Percentiles rank a stretch among this genome's conserved stretches.
phyloP scores from a whole-genome alignment of 768 basidiomycete genomes.

The Trametes sanguinea region DNA sequence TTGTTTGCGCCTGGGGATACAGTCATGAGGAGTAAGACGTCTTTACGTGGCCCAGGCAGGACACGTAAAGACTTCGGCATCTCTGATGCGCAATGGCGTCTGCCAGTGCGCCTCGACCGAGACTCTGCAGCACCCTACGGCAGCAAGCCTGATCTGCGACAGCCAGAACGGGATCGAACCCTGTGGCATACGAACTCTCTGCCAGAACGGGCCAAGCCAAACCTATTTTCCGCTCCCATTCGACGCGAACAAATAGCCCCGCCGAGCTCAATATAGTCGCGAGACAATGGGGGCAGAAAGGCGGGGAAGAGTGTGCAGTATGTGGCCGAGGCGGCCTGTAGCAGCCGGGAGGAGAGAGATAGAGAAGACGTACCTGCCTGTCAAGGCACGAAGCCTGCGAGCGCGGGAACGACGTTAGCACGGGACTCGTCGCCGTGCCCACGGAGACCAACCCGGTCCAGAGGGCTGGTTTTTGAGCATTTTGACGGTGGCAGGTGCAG shows the following conservation, averaged over 20 bases:
- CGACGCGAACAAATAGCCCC: neutral
- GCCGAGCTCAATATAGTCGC: neutral
- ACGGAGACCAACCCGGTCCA: neutral
- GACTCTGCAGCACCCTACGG: neutral
- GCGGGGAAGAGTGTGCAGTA: neutral
- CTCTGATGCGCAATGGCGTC: constrained; percentile 14
- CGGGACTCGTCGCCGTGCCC: neutral
- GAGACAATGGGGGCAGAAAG: neutral
- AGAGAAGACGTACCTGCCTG: neutral
- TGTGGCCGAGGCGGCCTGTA: neutral
- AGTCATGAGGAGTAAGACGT: neutral
- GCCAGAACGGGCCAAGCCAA: neutral
- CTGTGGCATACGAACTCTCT: neutral
- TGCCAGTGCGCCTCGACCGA: neutral
- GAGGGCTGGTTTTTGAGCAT: neutral
- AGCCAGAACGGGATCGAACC: neutral
- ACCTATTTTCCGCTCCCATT: neutral
- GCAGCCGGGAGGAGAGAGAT: neutral
- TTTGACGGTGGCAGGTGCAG: neutral
- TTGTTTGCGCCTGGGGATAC: constrained; percentile 4
- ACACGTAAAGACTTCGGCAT: constrained; percentile 3
- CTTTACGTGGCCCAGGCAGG: constrained; percentile 2
- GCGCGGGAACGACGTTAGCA: neutral
- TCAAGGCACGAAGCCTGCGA: neutral
- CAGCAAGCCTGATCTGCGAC: neutral